phyloP scores from a whole-genome alignment of 1,284 basidiomycete genomes.

The Ustilago nuda region DNA sequence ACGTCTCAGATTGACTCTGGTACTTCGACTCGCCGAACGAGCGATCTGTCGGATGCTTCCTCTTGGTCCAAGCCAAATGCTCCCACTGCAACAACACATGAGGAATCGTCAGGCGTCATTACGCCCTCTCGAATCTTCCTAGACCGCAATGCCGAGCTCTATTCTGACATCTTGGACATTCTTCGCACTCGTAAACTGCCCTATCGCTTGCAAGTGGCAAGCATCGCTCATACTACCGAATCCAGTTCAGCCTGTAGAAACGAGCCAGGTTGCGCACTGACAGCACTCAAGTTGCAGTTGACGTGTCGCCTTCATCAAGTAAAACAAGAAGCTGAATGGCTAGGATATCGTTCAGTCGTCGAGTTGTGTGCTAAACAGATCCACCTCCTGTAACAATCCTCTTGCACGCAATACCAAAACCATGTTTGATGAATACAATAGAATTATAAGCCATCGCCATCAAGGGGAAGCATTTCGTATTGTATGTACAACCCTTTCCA shows the following conservation, averaged over 20 bases:
- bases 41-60: constrained; percentile 13
- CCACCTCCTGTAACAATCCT: background rate
- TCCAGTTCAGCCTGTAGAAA: background rate
- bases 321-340: constrained; percentile 30
- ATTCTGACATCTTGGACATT: constrained; percentile 30
- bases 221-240: background rate
- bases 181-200: constrained; percentile 25
- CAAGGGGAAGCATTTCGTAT: background rate
- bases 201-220: constrained; percentile 20
- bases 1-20: background rate
- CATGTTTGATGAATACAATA: background rate
- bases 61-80: background rate
- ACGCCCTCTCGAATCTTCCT: constrained; percentile 16
- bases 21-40: constrained; percentile 17
- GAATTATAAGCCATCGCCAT: constrained; percentile 8
- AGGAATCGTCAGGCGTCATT: background rate
- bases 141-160: constrained; percentile 31
- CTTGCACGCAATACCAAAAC: background rate
- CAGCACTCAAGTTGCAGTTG: constrained; percentile 6
- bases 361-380: constrained; percentile 16
- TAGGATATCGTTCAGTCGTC: constrained; percentile 31
- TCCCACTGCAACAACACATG: too few species aligned
- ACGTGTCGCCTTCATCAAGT: constrained; percentile 18
- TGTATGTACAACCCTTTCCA: background rate
- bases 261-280: background rate